A percentile compares a stretch with the other conserved stretches of the same genome.
These are phyloP conservation scores for Scleroderma citrinum DNA, from an alignment of 768 basidiomycete species.

Conservation along the genomic window DNA sequence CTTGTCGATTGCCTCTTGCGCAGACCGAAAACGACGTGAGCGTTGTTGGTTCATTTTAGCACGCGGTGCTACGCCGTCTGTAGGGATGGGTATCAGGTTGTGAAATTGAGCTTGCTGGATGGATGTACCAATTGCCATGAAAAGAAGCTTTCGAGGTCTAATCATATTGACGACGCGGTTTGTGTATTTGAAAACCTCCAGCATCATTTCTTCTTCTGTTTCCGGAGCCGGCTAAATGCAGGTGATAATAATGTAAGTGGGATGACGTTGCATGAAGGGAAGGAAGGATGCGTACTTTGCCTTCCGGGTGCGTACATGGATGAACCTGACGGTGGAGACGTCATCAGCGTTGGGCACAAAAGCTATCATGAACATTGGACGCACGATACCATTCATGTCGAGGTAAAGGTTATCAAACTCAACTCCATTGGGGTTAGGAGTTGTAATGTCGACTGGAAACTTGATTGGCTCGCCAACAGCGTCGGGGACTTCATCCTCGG, in stretches of 20 bases:
- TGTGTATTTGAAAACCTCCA: conserved; percentile 94
- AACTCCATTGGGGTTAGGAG: conserved; percentile 87
- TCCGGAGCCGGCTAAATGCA: conserved; percentile 78
- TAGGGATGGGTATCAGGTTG: not conserved
- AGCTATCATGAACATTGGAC: conserved; percentile 16
- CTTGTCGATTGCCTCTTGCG: conserved; percentile 93
- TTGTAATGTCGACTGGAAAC: conserved; percentile 73
- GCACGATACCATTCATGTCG: conserved; percentile 98
- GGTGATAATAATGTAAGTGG: not conserved
- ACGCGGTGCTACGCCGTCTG: conserved; percentile 95
- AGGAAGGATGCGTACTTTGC: conserved; percentile 52
- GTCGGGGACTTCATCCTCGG: conserved; percentile 62
- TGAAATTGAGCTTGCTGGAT: not conserved
- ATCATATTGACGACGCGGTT: conserved; percentile 97
- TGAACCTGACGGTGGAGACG: conserved; percentile 57
- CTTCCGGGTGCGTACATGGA: conserved; percentile 98
- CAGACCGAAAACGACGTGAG: conserved; percentile 89
- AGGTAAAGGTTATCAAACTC: conserved; percentile 97
- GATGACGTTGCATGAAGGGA: not conserved
- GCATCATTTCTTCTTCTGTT: conserved; percentile 99
- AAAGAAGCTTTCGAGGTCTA: conserved; percentile 87
- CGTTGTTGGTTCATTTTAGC: conserved; percentile 99
- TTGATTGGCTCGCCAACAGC: conserved; percentile 61
- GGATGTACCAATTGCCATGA: conserved; percentile 92
- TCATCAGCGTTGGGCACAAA: conserved; percentile 1